These are phyloP conservation scores for Penicillium sp. DNA, from an alignment of 2,329 filamentous ascomycete species.

Conservation along the genomic window DNA sequence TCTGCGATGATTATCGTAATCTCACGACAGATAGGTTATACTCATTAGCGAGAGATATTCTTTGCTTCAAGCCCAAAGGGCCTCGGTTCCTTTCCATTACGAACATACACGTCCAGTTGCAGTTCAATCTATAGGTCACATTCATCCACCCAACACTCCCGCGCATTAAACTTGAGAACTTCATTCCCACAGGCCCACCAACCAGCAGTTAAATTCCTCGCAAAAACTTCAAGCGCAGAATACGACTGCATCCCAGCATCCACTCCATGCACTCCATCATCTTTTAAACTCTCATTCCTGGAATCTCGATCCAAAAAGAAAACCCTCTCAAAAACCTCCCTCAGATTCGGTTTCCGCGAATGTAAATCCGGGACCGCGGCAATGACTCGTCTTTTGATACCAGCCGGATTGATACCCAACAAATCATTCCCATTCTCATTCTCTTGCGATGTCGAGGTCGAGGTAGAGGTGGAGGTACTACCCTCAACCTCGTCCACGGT, in stretches of 20 bases:
- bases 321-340: constrained; percentile 58
- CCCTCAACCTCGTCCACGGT: too few relatives aligned
- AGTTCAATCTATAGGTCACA: not conserved
- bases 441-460: too few relatives aligned
- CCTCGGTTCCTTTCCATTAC: not conserved
- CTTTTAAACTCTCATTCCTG: not conserved
- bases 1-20: not conserved
- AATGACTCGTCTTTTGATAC: constrained; percentile 57
- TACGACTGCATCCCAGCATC: constrained; percentile 40
- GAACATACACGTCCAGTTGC: not conserved
- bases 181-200: constrained; percentile 70
- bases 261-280: not conserved
- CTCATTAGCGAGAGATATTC: not conserved
- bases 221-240: constrained; percentile 65
- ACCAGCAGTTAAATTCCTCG: constrained; percentile 62
- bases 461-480: too few relatives aligned
- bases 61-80: too few relatives aligned
- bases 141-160: constrained; percentile 55
- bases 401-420: constrained; percentile 20
- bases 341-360: constrained; percentile 69
- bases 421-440: constrained; percentile 10
- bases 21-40: not conserved
- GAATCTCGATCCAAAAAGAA: constrained; percentile 40
- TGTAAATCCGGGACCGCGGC: constrained; percentile 67
- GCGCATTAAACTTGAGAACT: constrained; percentile 65